Conservation (phyloP, 129 eudicot genomes). For the Lactuca sativa region DNA sequence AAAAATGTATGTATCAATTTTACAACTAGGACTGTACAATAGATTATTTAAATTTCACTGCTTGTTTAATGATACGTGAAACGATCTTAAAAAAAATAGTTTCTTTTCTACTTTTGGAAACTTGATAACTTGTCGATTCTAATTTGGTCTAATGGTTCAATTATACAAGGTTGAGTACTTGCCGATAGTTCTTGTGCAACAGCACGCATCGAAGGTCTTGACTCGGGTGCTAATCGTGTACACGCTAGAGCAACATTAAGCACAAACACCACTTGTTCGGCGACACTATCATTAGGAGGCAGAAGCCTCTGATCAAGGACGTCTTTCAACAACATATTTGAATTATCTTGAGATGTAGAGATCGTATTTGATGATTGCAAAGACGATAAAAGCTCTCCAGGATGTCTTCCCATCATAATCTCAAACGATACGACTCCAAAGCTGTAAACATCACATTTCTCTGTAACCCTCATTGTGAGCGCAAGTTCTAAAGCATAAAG, state of each 20-base stretch:
- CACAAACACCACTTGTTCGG: slow-evolving; percentile 49
- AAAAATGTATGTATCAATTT: too few species aligned
- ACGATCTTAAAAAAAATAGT: not conserved
- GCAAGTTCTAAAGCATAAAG: slow-evolving; percentile 63
- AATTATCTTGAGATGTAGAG: slow-evolving; percentile 17
- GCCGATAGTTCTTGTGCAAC: slow-evolving; percentile 72
- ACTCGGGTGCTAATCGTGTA: slow-evolving; percentile 49
- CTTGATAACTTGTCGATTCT: slow-evolving; percentile 34
- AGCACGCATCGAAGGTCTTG: slow-evolving; percentile 75
- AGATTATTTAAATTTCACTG: not conserved
- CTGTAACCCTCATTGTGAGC: slow-evolving; percentile 72
- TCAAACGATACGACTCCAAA: slow-evolving; percentile 85
- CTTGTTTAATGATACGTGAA: not conserved
- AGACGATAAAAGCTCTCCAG: slow-evolving; percentile 63
- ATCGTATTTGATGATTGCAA: slow-evolving; percentile 34
- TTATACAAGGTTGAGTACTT: slow-evolving; percentile 29
- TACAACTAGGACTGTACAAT: not conserved
- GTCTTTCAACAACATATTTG: slow-evolving; percentile 48
- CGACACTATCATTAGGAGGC: slow-evolving; percentile 53
- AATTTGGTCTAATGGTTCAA: slow-evolving; percentile 34
- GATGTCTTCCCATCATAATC: slow-evolving; percentile 91
- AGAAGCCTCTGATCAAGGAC: slow-evolving; percentile 66
- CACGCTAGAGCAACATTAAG: slow-evolving; percentile 68
- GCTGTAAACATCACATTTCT: slow-evolving; percentile 89
- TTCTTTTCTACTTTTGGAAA: slow-evolving; percentile 14